phyloP scores from a whole-genome alignment of 306 rosid genomes.

The Ceratonia siliqua region DNA sequence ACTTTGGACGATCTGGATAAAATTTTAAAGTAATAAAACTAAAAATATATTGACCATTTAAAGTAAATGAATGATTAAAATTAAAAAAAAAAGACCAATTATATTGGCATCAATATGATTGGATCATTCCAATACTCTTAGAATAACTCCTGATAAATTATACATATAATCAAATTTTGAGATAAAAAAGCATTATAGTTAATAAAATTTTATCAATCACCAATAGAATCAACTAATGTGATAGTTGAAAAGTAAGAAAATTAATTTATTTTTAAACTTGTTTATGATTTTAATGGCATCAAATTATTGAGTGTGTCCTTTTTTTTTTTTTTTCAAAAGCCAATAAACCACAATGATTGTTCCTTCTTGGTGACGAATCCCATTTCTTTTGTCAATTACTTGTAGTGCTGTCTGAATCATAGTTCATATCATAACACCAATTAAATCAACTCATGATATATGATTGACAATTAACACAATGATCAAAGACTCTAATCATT shows the following conservation, averaged over 20 bases:
- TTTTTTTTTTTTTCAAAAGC: conserved; percentile 15
- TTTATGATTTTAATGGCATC: not conserved
- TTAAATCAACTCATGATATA: not conserved
- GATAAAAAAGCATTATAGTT: too few relatives aligned
- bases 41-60: too few relatives aligned
- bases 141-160: too few relatives aligned
- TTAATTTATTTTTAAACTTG: not conserved
- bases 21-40: too few relatives aligned
- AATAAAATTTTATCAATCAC: too few relatives aligned
- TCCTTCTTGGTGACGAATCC: conserved; percentile 24
- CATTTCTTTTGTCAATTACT: not conserved
- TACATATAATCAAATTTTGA: too few relatives aligned
- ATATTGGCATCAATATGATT: too few relatives aligned
- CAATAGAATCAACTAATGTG: too few relatives aligned
- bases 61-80: too few relatives aligned
- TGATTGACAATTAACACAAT: not conserved
- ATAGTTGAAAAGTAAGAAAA: not conserved
- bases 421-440: not conserved
- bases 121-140: too few relatives aligned
- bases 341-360: conserved; percentile 28
- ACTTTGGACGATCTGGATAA: too few relatives aligned
- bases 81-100: too few relatives aligned
- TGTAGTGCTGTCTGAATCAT: conserved; percentile 29
- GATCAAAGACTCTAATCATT: not conserved
- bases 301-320: conserved; percentile 18